A percentile compares a stretch with the other conserved stretches of the same genome.
Evolutionary conservation across 805 yeast genomes (phyloP).

Genomic region (Candida glaebosa): DNA sequence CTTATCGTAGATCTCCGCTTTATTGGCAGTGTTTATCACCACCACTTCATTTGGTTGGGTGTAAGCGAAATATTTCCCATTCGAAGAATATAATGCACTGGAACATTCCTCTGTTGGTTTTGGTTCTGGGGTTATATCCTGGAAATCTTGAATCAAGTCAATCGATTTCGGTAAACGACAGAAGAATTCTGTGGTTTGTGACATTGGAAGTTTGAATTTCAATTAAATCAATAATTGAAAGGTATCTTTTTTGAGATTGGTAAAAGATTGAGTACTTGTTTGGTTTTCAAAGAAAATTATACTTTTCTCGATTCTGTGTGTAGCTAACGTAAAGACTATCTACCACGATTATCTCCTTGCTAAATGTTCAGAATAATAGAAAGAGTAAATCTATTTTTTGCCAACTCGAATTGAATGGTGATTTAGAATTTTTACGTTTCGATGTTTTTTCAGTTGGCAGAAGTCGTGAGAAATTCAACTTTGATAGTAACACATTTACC

Average conservation of each 20-base stretch:
- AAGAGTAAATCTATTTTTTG: neutral
- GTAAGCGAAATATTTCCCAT: slow-evolving; percentile 68
- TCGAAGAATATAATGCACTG: slow-evolving; percentile 61
- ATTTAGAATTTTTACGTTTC: neutral
- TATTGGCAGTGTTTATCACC: slow-evolving; percentile 51
- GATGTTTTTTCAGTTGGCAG: neutral
- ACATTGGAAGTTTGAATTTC: slow-evolving; percentile 19
- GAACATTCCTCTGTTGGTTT: slow-evolving; percentile 51
- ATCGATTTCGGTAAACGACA: slow-evolving; percentile 56
- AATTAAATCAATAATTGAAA: slow-evolving; percentile 1
- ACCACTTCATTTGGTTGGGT: slow-evolving; percentile 62
- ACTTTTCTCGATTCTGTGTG: neutral
- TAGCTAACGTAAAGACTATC: neutral
- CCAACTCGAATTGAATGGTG: neutral
- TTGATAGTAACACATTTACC: neutral
- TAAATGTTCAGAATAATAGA: neutral
- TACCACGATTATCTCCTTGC: neutral
- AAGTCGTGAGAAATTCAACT: slow-evolving; percentile 1
- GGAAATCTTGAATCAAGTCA: slow-evolving; percentile 46
- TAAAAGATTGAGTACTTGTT: too few relatives aligned
- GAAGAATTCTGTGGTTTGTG: slow-evolving; percentile 34
- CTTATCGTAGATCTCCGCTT: slow-evolving; percentile 39
- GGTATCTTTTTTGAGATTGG: too few relatives aligned
- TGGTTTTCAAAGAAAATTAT: slow-evolving; percentile 1
- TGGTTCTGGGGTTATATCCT: slow-evolving; percentile 32